phyloP scores from a whole-genome alignment of 2,329 filamentous ascomycete genomes.

The Tolypocladium tundrense region DNA sequence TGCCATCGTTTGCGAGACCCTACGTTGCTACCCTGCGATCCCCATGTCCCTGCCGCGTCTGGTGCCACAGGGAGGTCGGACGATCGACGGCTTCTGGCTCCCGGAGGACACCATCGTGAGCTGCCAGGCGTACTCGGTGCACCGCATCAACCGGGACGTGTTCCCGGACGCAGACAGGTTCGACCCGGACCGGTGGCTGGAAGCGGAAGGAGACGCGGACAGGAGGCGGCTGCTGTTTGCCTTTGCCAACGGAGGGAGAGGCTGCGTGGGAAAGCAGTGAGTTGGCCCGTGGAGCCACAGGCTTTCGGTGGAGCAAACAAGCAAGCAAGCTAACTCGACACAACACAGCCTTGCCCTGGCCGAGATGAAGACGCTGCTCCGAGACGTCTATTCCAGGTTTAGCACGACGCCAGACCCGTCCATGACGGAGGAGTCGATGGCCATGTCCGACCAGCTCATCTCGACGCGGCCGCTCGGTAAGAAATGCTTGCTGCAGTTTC shows the following conservation, averaged over 20 bases:
- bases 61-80: conserved; percentile 42
- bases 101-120: conserved; percentile 47
- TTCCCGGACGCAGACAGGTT: conserved; percentile 73
- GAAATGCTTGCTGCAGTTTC: conserved; percentile 44
- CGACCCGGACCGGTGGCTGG: conserved; percentile 76
- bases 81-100: conserved; percentile 43
- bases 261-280: conserved; percentile 58
- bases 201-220: conserved; percentile 61
- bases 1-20: conserved; percentile 50
- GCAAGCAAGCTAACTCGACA: not conserved
- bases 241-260: conserved; percentile 54
- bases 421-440: conserved; percentile 49
- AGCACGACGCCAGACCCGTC: conserved; percentile 42
- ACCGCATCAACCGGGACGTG: conserved; percentile 50
- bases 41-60: conserved; percentile 57
- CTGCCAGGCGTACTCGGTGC: conserved; percentile 50
- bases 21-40: conserved; percentile 54
- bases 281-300: conserved; percentile 17
- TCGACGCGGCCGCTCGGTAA: conserved; percentile 52
- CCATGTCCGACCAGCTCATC: conserved; percentile 57
- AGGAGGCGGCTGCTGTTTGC: conserved; percentile 53
- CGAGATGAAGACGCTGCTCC: conserved; percentile 58
- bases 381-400: conserved; percentile 51
- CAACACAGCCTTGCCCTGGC: conserved; percentile 41
- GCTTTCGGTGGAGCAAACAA: too few relatives aligned